Base-by-base conservation (phyloP, 2,329 filamentous ascomycete species). In the Trichoderma semiorbis region DNA sequence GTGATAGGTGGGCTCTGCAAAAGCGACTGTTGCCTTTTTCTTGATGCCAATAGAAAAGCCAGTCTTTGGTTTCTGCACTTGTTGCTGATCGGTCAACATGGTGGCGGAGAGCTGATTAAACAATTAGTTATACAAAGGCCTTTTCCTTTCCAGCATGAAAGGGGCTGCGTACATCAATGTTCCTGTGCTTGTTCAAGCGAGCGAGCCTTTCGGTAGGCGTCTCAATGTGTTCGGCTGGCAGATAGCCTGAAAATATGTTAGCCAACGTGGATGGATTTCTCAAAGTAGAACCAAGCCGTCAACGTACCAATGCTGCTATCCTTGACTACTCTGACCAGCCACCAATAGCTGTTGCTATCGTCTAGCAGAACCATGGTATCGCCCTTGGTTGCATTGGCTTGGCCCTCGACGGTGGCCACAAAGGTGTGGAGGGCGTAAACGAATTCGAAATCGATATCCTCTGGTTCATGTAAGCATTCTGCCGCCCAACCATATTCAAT, bases 401-500 rank as follows among this genome's bases (percentile, higher is more conserved):
- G 96, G 32, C 96, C 96, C 83, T 99, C 96, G 63, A 99, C 96
- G 0, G 96, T 98, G 32, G 96, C 96, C 75, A 98, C 93, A 79
- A 99, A 99, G 3, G 95, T 99, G 81, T 98, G 96, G 72, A 99
- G 86, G 32, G 96, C 96, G 84, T 99, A 99, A 73, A 99, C 96
- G 83, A 98, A 98, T 81, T 98, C 95, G 85, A 99, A 98, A 87
- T 99, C 96, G 83, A 99, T 99, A 79, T 99, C 96, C 89, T 99
- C 96, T 98, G 86, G 82, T 83, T 91, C 87, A 87, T 89, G 92
- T 97, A 94, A 97, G 94, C 91, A 92, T 85, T 93, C 89, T 84
- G 88, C 88, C 81, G 87, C 90, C 91, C 91, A 95, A 72, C 90
- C 91, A 76, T 88, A 90, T 80, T 93, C 90, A 85, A 92, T 82